These are phyloP conservation scores for Saccharomycopsis lassenensis DNA, from an alignment of 805 yeast species.

Conservation along the genomic window DNA sequence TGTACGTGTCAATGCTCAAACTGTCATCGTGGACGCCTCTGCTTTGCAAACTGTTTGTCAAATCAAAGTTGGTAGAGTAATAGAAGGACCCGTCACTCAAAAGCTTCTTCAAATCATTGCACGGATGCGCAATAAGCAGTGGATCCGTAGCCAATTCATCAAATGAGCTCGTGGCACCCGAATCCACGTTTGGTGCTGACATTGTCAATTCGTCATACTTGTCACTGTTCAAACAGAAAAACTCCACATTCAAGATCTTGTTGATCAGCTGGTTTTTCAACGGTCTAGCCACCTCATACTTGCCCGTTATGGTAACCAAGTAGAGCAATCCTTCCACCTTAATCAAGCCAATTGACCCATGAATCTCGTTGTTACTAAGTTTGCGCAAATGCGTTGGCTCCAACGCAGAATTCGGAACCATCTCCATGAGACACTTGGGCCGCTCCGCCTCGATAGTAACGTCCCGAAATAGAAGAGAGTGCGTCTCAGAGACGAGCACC, in stretches of 20 bases:
- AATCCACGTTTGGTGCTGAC: slow-evolving; percentile 2
- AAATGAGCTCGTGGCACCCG: slow-evolving; percentile 10
- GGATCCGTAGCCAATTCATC: slow-evolving; percentile 8
- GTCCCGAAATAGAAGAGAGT: slow-evolving; percentile 36
- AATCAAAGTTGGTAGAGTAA: slow-evolving; percentile 84
- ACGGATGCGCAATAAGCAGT: slow-evolving; percentile 57
- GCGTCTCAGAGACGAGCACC: slow-evolving; percentile 32
- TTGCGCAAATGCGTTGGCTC: slow-evolving; percentile 28
- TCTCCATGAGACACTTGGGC: slow-evolving; percentile 38
- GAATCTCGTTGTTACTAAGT: slow-evolving; percentile 34
- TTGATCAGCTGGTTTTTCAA: slow-evolving; percentile 69
- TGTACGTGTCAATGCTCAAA: slow-evolving; percentile 47
- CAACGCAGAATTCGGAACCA: slow-evolving; percentile 30
- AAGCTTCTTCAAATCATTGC: slow-evolving; percentile 66
- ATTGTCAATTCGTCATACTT: slow-evolving; percentile 51
- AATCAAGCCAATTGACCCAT: slow-evolving; percentile 76
- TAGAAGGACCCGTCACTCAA: slow-evolving; percentile 83
- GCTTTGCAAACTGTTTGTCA: slow-evolving; percentile 76
- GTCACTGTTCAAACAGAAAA: slow-evolving; percentile 57
- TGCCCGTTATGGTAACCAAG: slow-evolving; percentile 69
- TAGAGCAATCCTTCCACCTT: slow-evolving; percentile 57
- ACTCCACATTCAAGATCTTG: slow-evolving; percentile 77
- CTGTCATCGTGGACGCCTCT: slow-evolving; percentile 47
- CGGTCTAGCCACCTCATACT: slow-evolving; percentile 72
- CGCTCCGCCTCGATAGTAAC: slow-evolving; percentile 24